Evolutionary conservation across 495 filamentous ascomycete species (phyloP), one percentile per base, ranked within the genome.

Genomic region (Aspergillus egyptiacus): DNA sequence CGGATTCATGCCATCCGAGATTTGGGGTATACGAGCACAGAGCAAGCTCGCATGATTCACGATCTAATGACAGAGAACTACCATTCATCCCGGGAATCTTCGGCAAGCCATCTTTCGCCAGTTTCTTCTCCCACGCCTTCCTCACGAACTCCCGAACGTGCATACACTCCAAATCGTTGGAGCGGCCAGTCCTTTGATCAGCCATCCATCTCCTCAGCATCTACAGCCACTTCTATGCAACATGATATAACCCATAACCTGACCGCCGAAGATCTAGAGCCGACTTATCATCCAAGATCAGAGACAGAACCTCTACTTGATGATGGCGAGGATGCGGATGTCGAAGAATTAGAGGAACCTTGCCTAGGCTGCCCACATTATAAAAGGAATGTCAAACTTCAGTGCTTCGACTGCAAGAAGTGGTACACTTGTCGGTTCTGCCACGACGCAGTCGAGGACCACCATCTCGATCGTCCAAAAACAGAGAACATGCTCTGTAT

Each of bases 401-500:
- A 97, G 68, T 99, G 93, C 67, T 85, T 78, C 31, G 79, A 84
- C 33, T 99, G 93, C 69, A 81, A 82, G 57, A 81, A 76, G 53
- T 99, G 94, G 94, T 91, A 95, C 57, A 89, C 94, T 0, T 99
- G 93, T 58, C 84, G 93, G 17, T 85, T 96, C 63, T 99, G 93
- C 62, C 93, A 99, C 62, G 91, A 99, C 56, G 83, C 81, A 34
- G 77, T 75, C 18, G 87, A 96, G 63, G 83, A 89, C 58, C 93
- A 98, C 68, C 73, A 68, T 57, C 73, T 99, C 46, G 79, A 85
- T 58, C 82, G 93, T 36, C 80, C 79, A 40, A 84, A 86, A 51
- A 97, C 91, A 20, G 84, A 85, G 66, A 84, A 96, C 62, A 99
- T 99, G 93, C 75, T 97, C 17, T 99, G 93, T 70, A 99, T 99